Evolutionary conservation across 495 filamentous ascomycete genomes (phyloP), one percentile per base, ranked within the genome.

Genomic region (Tuber borchii): DNA sequence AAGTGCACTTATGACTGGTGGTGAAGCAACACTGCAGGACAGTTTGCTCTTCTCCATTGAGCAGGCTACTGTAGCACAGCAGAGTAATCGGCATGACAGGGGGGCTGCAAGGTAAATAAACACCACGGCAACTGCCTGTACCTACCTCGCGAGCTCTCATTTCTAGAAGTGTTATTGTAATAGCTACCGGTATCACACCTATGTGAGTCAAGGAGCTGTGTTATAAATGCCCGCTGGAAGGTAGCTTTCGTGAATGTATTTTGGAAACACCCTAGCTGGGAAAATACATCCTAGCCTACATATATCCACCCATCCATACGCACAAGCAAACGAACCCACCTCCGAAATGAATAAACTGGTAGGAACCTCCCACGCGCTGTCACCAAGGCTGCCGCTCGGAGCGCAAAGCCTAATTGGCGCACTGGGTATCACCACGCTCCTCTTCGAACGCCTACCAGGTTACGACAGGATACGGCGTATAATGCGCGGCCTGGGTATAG

Each of bases 371-470:
- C 51, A 31, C 51, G 51, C n/a, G n/a, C 51, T 3, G 9, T 0
- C 51, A 26, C 3, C 61, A 9, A 19, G 37, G 40, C 37, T 78
- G 14, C 75, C 75, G 0, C 20, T 78, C 40, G 75, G 77, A 16
- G 34, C 71, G 2, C 75, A 78, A 45, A 69, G 77, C 42, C 7
- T 78, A n/a, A 42, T 71, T 34, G 31, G 77, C 26, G 77, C 68
- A 42, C 75, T 78, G 20, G 77, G 77, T 16, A 72, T 78, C 65
- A 69, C 70, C 26, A 72, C 77, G 1, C 70, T 78, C 46, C 45
- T 78, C 40, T 75, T 72, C 22, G 77, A 78, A 78, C 73, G 73
- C 19, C 75, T 78, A n/a, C 77, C 77, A 16, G 77, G 77, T 6
- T 78, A 77, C n/a, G 70, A 69, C 6, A 8, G 17, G 16, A 51